Percentiles rank a stretch among this genome's conserved stretches.
These are phyloP conservation scores for Macadamia integrifolia DNA, from an alignment of 164 flowering plant genomes.

Conservation along the genomic window DNA sequence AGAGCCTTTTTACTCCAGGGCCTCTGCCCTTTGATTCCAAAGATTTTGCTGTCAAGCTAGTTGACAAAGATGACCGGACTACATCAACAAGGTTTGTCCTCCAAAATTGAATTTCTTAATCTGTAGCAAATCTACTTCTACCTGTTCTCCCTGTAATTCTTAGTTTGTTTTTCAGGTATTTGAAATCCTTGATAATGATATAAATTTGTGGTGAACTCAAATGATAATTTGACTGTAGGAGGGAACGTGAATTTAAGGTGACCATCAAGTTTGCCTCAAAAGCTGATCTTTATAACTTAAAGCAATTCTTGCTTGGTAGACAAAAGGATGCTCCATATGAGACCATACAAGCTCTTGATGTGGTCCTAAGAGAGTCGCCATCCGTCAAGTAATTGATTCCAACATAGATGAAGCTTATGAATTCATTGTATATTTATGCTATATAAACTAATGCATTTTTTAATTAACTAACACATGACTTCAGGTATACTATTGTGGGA, in stretches of 20 bases:
- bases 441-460: not conserved
- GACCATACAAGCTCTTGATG: slow-evolving; percentile 61
- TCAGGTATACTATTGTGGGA: slow-evolving; percentile 44
- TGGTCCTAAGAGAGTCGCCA: slow-evolving; percentile 52
- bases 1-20: slow-evolving; percentile 58
- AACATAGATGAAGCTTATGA: not conserved
- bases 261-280: slow-evolving; percentile 47
- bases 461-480: not conserved
- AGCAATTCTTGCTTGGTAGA: slow-evolving; percentile 35
- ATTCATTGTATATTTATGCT: not conserved
- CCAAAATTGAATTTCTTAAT: not conserved
- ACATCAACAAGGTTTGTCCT: slow-evolving; percentile 14
- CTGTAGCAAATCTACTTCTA: not conserved
- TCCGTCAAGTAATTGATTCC: slow-evolving; percentile 24
- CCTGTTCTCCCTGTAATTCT: not conserved
- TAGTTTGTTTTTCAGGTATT: not conserved
- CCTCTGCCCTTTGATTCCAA: slow-evolving; percentile 49
- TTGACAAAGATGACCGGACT: slow-evolving; percentile 19
- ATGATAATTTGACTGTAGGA: slow-evolving; percentile 30
- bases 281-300: slow-evolving; percentile 45
- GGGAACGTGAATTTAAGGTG: slow-evolving; percentile 54
- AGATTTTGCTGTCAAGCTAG: slow-evolving; percentile 44
- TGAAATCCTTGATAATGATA: not conserved
- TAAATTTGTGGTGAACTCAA: not conserved
- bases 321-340: slow-evolving; percentile 61